Evolutionary conservation across 176 grass and related monocot genomes (phyloP).

Genomic region (Rhynchospora breviuscula): DNA sequence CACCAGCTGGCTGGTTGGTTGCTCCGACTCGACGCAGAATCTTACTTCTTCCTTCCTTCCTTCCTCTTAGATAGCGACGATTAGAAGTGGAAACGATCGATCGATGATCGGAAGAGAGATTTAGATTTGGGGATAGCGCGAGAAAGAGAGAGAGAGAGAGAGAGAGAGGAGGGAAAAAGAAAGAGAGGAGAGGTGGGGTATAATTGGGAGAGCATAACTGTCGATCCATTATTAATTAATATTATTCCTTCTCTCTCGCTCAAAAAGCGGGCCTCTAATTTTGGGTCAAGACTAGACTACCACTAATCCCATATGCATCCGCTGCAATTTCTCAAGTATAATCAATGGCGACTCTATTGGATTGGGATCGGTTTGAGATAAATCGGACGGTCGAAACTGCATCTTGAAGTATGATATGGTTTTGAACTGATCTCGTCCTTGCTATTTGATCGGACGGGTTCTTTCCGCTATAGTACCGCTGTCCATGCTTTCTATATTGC

Average conservation of each 20-base stretch:
- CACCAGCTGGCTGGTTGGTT: not conserved
- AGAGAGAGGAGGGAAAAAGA: not conserved
- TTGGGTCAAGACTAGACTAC: not conserved
- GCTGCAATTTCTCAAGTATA: not conserved
- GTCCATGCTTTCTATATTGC: not conserved
- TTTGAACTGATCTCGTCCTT: not conserved
- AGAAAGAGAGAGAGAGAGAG: not conserved
- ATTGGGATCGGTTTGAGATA: not conserved
- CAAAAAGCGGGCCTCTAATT: not conserved
- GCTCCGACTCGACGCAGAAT: no score
- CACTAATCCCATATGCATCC: not conserved
- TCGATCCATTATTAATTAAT: conserved; percentile 15
- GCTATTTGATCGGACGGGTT: not conserved
- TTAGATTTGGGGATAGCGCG: not conserved
- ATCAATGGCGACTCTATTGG: not conserved
- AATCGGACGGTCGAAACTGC: not conserved
- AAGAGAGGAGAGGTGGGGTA: not conserved
- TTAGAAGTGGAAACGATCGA: no score
- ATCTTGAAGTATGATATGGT: not conserved
- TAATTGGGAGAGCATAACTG: conserved; percentile 27
- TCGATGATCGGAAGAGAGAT: not conserved
- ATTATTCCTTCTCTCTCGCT: not conserved
- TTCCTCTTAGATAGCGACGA: not conserved
- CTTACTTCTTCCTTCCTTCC: not conserved
- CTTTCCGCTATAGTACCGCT: not conserved